Evolutionary conservation across 2,329 filamentous ascomycete species (phyloP), one percentile per base, ranked within the genome.

Genomic region (Aspergillus fumigatiaffinis): DNA sequence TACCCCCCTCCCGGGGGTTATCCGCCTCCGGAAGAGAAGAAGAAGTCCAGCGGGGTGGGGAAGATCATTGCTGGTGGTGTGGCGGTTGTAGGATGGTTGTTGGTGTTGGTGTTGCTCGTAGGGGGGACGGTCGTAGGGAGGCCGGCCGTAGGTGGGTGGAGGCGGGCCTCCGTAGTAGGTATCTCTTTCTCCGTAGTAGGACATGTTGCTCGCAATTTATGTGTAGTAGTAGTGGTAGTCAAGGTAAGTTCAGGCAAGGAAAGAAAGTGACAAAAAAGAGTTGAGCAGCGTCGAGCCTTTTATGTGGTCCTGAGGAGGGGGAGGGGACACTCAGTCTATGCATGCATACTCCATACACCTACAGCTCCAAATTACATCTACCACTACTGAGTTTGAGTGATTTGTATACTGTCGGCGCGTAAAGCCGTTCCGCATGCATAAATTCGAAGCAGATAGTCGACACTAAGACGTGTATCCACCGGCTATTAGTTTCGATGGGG

Each of bases 31-130:
- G 60, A 68, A 48, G 60, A 67, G 42, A 59, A 72, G 38, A 70
- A 77, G 60, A 71, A 78, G 62, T 73, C 74, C 44, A 78, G 79
- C 50, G 77, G 79, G 26, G 77, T 77, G 54, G 79, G 79, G 38
- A 80, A 80, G 64, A 76, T 84, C 65, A 69, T 86, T 21, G 74
- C 83, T 41, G 84, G 80, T 23, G 85, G 80, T 53, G 81, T 82
- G 54, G 20, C 58, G 50, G 14, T 20, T 25, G 23, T 38, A 17
- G 47, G 53, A 4, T 28, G 35, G 20, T 14, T 38, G 49, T 46
- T 29, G 28, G 0, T 46, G 42, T 21, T 46, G 42, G 5, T 44
- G 41, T 21, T 44, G 41, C 41, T 25, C 42, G 50, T 56, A 60
- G 26, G 58, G 54, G 25, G 56, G 56, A 2, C 53, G 44, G 32